A percentile compares a stretch with the other conserved stretches of the same genome.
These are phyloP conservation scores for Auricularia sp. DNA, from an alignment of 768 basidiomycete species.

Conservation along the genomic window DNA sequence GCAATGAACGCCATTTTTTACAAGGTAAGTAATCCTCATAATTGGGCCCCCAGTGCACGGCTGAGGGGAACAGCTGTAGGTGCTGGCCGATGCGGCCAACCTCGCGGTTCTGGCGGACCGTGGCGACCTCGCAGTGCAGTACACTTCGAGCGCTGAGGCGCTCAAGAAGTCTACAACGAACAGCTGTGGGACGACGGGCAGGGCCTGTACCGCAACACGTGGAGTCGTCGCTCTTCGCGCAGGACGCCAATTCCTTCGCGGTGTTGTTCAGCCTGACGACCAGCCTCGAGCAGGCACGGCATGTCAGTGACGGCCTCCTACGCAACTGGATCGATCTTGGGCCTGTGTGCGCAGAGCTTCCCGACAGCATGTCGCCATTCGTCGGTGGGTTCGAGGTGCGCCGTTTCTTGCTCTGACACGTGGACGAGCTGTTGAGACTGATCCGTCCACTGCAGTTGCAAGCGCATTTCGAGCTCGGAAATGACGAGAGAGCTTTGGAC, in stretches of 20 bases:
- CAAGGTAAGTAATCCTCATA: constrained; percentile 12
- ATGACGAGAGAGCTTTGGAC: constrained; percentile 43
- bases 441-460: constrained; percentile 30
- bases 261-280: constrained; percentile 43
- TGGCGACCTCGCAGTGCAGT: constrained; percentile 26
- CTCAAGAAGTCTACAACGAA: constrained; percentile 42
- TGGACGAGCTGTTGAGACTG: too few relatives aligned
- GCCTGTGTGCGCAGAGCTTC: constrained; percentile 44
- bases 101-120: constrained; percentile 33
- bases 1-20: constrained; percentile 49
- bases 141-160: constrained; percentile 35
- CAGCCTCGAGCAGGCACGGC: constrained; percentile 26
- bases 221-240: constrained; percentile 42
- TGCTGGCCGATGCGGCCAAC: constrained; percentile 36
- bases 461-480: constrained; percentile 46
- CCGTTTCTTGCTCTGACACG: constrained; percentile 16
- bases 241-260: constrained; percentile 53
- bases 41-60: neutral
- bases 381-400: constrained; percentile 25
- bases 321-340: constrained; percentile 46
- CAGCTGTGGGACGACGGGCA: constrained; percentile 40
- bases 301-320: constrained; percentile 5
- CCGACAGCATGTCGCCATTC: constrained; percentile 50
- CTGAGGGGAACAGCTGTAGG: constrained; percentile 22
- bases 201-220: constrained; percentile 48